Conservation (phyloP, 1,139 yeast species). For the Wickerhamomyces sp. region DNA sequence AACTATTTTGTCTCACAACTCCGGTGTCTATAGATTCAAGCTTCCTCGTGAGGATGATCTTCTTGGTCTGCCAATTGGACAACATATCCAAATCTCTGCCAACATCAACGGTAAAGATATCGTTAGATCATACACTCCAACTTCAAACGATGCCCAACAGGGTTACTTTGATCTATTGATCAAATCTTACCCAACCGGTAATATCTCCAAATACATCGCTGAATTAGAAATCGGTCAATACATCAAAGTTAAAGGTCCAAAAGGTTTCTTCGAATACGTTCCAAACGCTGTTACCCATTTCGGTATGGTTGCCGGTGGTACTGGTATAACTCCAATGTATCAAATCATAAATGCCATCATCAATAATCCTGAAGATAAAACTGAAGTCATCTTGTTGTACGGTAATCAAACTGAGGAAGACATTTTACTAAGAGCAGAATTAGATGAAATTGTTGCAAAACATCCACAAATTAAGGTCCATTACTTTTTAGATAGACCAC, state of each 20-base stretch:
- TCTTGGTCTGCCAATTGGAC: constrained; percentile 93
- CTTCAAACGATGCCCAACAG: constrained; percentile 76
- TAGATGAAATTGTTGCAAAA: constrained; percentile 64
- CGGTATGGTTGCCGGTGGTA: constrained; percentile 94
- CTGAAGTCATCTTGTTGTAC: constrained; percentile 67
- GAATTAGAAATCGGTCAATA: constrained; percentile 64
- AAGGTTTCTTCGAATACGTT: constrained; percentile 82
- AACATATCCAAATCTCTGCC: constrained; percentile 80
- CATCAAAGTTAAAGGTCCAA: constrained; percentile 84
- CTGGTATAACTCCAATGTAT: constrained; percentile 93
- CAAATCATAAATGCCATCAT: constrained; percentile 82
- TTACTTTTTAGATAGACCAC: constrained; percentile 76
- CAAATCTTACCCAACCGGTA: constrained; percentile 91
- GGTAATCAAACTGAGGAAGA: constrained; percentile 80
- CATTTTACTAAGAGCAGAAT: constrained; percentile 72
- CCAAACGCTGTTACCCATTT: constrained; percentile 75
- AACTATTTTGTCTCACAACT: constrained; percentile 73
- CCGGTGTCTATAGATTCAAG: constrained; percentile 82
- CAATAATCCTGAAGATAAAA: constrained; percentile 64
- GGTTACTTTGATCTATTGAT: constrained; percentile 89
- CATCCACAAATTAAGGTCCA: constrained; percentile 61
- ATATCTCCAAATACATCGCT: constrained; percentile 74
- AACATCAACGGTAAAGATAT: constrained; percentile 75
- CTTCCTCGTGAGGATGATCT: constrained; percentile 72
- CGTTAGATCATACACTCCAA: constrained; percentile 91